A percentile compares a stretch with the other conserved stretches of the same genome.
phyloP scores from a whole-genome alignment of 2,329 filamentous ascomycete genomes.

The Penicillium sp. region DNA sequence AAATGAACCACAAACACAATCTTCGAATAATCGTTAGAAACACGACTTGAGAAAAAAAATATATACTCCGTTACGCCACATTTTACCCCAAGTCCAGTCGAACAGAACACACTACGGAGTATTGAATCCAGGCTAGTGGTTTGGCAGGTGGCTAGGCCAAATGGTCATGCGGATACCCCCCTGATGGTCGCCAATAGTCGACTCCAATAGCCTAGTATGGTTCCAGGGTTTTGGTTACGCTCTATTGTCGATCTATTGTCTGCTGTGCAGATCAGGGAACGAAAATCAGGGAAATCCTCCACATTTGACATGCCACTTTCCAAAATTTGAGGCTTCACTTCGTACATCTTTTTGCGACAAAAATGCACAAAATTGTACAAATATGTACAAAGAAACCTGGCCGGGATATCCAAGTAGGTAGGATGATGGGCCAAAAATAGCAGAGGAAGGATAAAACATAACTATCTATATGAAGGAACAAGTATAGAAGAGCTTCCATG shows the following conservation, averaged over 20 bases:
- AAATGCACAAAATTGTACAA: background rate
- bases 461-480: too few relatives aligned
- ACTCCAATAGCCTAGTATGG: constrained; percentile 9
- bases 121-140: constrained; percentile 22
- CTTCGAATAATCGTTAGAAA: background rate
- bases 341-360: background rate
- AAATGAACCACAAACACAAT: background rate
- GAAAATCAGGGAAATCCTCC: constrained; percentile 5
- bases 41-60: background rate
- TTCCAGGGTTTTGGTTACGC: constrained; percentile 15
- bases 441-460: background rate
- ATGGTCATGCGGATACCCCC: constrained; percentile 17
- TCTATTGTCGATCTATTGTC: constrained; percentile 6
- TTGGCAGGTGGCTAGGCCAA: constrained; percentile 19
- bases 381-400: background rate
- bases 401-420: too few relatives aligned
- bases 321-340: background rate
- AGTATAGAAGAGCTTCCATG: background rate
- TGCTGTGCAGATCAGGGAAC: constrained; percentile 4
- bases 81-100: background rate
- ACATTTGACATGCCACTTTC: background rate
- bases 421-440: too few relatives aligned
- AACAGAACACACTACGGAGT: constrained; percentile 5
- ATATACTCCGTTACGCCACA: background rate
- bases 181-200: constrained; percentile 25